These are phyloP conservation scores for Clathrus columnatus DNA, from an alignment of 768 basidiomycete species.

Conservation along the genomic window DNA sequence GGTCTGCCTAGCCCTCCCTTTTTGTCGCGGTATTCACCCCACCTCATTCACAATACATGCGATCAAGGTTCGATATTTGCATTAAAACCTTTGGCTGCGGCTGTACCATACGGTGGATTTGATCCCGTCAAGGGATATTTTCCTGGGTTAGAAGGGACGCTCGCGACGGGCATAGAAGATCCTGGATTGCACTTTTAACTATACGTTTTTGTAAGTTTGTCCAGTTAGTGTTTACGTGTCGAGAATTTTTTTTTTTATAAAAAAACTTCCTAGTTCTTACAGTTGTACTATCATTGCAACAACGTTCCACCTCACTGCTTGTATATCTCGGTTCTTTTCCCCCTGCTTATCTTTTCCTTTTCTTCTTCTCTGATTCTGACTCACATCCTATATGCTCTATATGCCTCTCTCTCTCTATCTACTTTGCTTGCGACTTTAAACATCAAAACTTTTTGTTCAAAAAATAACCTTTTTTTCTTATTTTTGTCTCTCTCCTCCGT, in stretches of 20 bases:
- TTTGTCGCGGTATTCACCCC: constrained; percentile 1
- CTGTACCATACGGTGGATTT: neutral
- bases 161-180: constrained; percentile 7
- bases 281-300: neutral
- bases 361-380: neutral
- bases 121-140: constrained; percentile 2
- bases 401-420: neutral
- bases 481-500: constrained; percentile 11
- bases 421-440: neutral
- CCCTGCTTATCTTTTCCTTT: neutral
- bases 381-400: neutral
- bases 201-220: neutral
- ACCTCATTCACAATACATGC: neutral
- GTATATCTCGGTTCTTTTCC: neutral
- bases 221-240: neutral
- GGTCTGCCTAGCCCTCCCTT: neutral
- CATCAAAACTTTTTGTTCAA: constrained; percentile 12
- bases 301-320: neutral
- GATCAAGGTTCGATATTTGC: neutral
- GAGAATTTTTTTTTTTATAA: neutral
- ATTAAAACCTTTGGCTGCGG: neutral
- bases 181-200: neutral
- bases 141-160: constrained; percentile 7
- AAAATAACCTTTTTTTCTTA: constrained; percentile 18
- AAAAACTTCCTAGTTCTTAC: neutral